Evolutionary conservation across 129 eudicot genomes (phyloP).

Genomic region (Artemisia annua): DNA sequence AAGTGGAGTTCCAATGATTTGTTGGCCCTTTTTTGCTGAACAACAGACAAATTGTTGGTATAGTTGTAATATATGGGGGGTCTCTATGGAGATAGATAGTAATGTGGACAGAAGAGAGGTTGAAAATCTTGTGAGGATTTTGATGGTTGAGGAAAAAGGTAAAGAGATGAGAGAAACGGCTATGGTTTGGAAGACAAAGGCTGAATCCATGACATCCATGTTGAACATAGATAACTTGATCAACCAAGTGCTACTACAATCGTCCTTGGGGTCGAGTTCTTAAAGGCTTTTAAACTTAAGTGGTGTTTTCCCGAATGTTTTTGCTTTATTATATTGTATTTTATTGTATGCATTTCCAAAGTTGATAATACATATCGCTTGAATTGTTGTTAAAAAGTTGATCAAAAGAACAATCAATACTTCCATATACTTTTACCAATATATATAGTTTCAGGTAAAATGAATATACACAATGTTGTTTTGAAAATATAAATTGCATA

Average conservation of each 20-base stretch:
- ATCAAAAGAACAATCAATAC: too few species aligned
- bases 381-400: background rate
- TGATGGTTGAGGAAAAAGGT: constrained; percentile 39
- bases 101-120: constrained; percentile 20
- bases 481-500: too few species aligned
- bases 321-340: too few species aligned
- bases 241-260: constrained; percentile 21
- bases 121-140: constrained; percentile 28
- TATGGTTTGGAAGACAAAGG: constrained; percentile 28
- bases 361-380: too few species aligned
- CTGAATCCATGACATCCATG: constrained; percentile 15
- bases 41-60: constrained; percentile 23
- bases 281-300: too few species aligned
- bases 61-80: constrained; percentile 22
- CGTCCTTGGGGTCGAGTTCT: background rate
- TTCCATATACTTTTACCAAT: too few species aligned
- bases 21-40: constrained; percentile 26
- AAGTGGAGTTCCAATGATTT: constrained; percentile 21
- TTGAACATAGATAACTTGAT: constrained; percentile 21
- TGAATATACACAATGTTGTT: too few species aligned
- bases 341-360: too few species aligned
- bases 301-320: background rate
- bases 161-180: constrained; percentile 29
- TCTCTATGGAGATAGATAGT: constrained; percentile 25
- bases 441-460: too few species aligned